Conservation (phyloP, 768 basidiomycete genomes). For the Agaricus sinodeliciosus region DNA sequence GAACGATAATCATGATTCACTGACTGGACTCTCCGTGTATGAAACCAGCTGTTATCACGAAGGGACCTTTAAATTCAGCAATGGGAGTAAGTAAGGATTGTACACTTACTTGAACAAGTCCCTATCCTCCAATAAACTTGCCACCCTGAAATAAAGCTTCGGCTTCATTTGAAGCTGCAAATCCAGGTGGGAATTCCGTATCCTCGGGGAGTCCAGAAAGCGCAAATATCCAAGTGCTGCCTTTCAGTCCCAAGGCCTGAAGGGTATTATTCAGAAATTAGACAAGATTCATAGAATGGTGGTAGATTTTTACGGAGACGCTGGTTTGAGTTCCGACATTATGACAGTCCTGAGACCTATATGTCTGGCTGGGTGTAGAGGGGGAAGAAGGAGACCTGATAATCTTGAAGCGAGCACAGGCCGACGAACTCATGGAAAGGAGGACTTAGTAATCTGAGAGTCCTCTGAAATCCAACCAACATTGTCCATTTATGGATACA, state of each 20-base stretch:
- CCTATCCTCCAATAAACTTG: constrained; percentile 23
- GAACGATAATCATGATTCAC: constrained; percentile 13
- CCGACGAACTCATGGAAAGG: no score
- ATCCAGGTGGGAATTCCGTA: constrained; percentile 25
- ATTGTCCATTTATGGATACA: no score
- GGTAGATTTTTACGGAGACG: neutral
- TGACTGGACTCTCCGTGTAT: constrained; percentile 26
- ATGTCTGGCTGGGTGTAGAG: no score
- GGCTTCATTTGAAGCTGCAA: constrained; percentile 19
- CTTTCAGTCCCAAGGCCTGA: constrained; percentile 26
- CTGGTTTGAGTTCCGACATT: neutral
- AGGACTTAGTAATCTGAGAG: no score
- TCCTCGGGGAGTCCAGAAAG: constrained; percentile 15
- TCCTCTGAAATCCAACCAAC: no score
- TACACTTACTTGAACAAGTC: constrained; percentile 18
- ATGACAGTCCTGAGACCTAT: no score
- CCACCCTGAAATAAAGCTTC: constrained; percentile 21
- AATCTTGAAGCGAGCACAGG: no score
- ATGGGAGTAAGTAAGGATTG: neutral
- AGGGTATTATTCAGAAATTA: neutral
- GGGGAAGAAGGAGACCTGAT: no score
- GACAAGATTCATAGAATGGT: neutral
- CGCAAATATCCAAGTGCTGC: constrained; percentile 21
- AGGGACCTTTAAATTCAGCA: neutral
- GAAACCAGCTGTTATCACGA: constrained; percentile 18